Conservation (phyloP, 176 grass and related monocot species). For the Zea mays region Zm-B73-REFERENCE-NAM-5.0 NC_050102.1:182194001-182194500, state of each 20-base stretch:
- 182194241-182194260: background rate
- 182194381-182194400: background rate
- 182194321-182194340: background rate
- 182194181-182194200: background rate
- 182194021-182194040: background rate
- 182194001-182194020: background rate
- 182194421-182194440: background rate
- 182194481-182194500: slow-evolving; percentile 5
- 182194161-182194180: slow-evolving; percentile 8
- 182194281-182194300: background rate
- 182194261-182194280: background rate
- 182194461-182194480: background rate
- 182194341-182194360: slow-evolving; percentile 3
- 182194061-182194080: slow-evolving; percentile 18
- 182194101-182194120: background rate
- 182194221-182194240: background rate
- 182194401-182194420: background rate
- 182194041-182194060: slow-evolving; percentile 5
- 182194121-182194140: background rate
- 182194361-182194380: slow-evolving; percentile 10
- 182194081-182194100: background rate
- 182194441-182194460: background rate
- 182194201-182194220: background rate
- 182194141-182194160: slow-evolving; percentile 22
- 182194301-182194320: background rate